Base-by-base conservation (phyloP, 2,329 filamentous ascomycete genomes). In the Coniochaeta ligniaria region DNA sequence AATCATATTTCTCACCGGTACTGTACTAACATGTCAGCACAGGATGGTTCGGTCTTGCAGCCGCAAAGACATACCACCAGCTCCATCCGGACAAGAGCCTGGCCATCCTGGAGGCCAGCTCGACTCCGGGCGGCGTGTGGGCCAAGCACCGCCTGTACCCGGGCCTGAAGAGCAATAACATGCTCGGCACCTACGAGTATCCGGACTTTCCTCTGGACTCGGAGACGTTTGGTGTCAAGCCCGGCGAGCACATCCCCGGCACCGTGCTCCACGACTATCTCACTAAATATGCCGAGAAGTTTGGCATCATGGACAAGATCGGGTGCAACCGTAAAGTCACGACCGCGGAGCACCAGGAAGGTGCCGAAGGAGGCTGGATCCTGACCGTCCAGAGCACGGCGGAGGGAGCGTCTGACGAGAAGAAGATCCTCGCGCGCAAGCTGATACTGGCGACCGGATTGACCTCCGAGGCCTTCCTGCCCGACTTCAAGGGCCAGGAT, bases 151-250 rank as follows among this genome's bases (percentile, higher is more conserved):
- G 88, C 1, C 73, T 91, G 0, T 89, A 92, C 69, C 83, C 85
- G 0, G 85, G 84, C 1, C 78, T 94, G 57, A 89, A 86, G 67
- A 86, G 83, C 59, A 93, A 94, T 72, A 92, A 92, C 67, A 81
- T 91, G 70, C 71, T 87, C 12, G 89, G 89, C 2, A 88, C 84
- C 0, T 91, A 87, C 65, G 88, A 93, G 70, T 92, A 83, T 67
- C 84, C 85, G 0, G 90, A 91, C 66, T 91, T 90, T 62, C 87
- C 88, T 20, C 88, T 93, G 85, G 77, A 80, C 61, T 72, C 75
- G 8, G 79, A 79, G 22, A 78, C 73, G 0, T 87, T 82, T 65
- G 76, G 75, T 1, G 71, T 84, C 28, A 69, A 76, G 52, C 69
- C 73, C 0, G 75, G 75, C 2, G 66, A 81, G 63, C 76, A 82